Conservation (phyloP, 169 alveolate genomes). For the Eimeria maxima region DNA sequence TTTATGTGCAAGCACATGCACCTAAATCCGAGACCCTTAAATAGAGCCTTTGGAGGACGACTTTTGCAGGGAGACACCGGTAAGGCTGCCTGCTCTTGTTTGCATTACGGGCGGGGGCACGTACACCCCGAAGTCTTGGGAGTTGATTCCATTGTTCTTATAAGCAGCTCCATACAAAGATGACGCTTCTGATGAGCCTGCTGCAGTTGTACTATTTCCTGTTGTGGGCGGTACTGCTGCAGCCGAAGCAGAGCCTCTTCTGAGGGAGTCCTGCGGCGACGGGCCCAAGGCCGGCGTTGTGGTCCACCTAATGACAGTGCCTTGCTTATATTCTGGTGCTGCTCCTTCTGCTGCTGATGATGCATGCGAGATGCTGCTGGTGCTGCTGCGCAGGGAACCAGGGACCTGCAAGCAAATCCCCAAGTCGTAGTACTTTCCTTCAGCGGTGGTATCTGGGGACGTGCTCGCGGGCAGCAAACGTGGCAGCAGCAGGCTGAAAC, state of each 20-base stretch:
- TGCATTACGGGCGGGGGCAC: neutral
- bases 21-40: neutral
- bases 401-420: constrained; percentile 19
- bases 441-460: no score
- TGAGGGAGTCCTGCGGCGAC: constrained; percentile 5
- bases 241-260: neutral
- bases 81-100: constrained; percentile 5
- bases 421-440: constrained; percentile 11
- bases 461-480: neutral
- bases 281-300: constrained; percentile 22
- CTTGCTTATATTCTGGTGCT: neutral
- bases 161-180: neutral
- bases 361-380: neutral
- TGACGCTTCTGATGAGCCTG: neutral
- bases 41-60: neutral
- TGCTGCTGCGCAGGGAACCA: neutral
- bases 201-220: neutral
- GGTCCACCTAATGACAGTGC: constrained; percentile 29
- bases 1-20: no score
- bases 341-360: neutral
- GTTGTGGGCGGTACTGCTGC: neutral
- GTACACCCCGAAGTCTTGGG: neutral
- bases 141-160: neutral
- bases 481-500: neutral
- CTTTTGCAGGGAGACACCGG: neutral